Percentiles rank a stretch among this genome's conserved stretches.
phyloP scores from a whole-genome alignment of 805 yeast genomes.

The Debaryomyces maramus region DNA sequence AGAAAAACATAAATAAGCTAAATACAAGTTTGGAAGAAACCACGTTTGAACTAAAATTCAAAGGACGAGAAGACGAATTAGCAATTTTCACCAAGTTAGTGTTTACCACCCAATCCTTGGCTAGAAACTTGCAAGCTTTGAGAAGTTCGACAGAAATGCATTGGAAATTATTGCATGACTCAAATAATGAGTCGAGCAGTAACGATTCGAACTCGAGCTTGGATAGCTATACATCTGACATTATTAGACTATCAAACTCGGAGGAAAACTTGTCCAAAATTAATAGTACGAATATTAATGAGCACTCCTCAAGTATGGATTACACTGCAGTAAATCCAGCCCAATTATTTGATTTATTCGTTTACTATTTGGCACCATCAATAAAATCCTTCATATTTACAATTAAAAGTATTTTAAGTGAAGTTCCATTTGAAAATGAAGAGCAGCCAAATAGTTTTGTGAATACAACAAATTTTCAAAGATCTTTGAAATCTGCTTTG shows the following conservation, averaged over 20 bases:
- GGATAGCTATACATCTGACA: constrained; percentile 20
- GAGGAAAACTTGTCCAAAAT: constrained; percentile 30
- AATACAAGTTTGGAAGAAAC: constrained; percentile 54
- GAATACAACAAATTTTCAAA: constrained; percentile 43
- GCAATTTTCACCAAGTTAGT: constrained; percentile 46
- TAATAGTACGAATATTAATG: constrained; percentile 9
- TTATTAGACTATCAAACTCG: constrained; percentile 21
- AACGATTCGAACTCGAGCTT: constrained; percentile 21
- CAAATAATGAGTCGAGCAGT: background rate
- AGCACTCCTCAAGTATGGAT: constrained; percentile 10
- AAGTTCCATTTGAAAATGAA: constrained; percentile 53
- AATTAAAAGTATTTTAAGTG: constrained; percentile 57
- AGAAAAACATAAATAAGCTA: constrained; percentile 39
- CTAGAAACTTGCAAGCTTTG: constrained; percentile 64
- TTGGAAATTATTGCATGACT: constrained; percentile 48
- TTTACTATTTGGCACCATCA: constrained; percentile 70
- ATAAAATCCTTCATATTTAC: constrained; percentile 65
- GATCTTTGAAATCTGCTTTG: constrained; percentile 51
- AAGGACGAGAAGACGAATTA: constrained; percentile 60
- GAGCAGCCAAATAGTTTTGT: constrained; percentile 33
- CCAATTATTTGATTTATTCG: constrained; percentile 65
- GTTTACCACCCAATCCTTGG: constrained; percentile 49
- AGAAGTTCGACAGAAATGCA: constrained; percentile 69
- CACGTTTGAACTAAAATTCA: constrained; percentile 54
- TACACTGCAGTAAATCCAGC: constrained; percentile 28